Evolutionary conservation across 495 filamentous ascomycete species (phyloP), one percentile per base, ranked within the genome.

Genomic region (Evansstolkia leycettana): DNA sequence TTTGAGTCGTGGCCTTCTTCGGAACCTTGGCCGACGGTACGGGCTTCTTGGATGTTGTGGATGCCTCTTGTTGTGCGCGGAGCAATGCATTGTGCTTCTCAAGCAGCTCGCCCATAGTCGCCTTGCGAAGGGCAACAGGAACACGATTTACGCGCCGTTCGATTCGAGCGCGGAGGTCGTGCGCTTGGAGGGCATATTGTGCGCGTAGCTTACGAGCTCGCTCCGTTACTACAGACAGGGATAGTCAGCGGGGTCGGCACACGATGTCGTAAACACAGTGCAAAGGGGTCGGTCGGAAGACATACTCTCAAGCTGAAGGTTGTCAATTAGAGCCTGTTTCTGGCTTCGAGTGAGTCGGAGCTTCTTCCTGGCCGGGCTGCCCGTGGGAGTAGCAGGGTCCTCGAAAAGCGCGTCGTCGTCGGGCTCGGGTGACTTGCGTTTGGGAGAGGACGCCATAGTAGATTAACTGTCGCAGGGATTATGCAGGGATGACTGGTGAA

Each of bases 121-220:
- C 72, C 47, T 78, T 82, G 36, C 90, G 79, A 39, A 94, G 58
- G 10, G 77, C 73, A 26, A 73, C 66, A 6, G 90, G 90, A 30
- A 99, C 87, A 30, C 90, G 82, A 51, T 95, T 94, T 57, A 99
- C 71, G 53, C 90, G 84, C 57, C 94, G 81, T 62, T 96, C 89
- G 18, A 99, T 79, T 27, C 90, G 80, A 31, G 85, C 76, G 28
- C 79, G 73, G 9, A 96, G 70, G 40, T 82, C 82, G 51, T 84
- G 79, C 9, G 84, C 80, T 56, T 93, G 87, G 23, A 92, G 67
- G 20, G 79, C 79, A 63, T 92, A 94, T 57, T 92, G 87, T 3
- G 88, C 78, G 42, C 88, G 80, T 17, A 96, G 74, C 57, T 90
- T 92, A 36, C 90, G 75, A 24, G 84, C 85, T 45, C 90, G 78